Base-by-base conservation (phyloP, 164 flowering plant species). In the Brasenia schreberi region DNA sequence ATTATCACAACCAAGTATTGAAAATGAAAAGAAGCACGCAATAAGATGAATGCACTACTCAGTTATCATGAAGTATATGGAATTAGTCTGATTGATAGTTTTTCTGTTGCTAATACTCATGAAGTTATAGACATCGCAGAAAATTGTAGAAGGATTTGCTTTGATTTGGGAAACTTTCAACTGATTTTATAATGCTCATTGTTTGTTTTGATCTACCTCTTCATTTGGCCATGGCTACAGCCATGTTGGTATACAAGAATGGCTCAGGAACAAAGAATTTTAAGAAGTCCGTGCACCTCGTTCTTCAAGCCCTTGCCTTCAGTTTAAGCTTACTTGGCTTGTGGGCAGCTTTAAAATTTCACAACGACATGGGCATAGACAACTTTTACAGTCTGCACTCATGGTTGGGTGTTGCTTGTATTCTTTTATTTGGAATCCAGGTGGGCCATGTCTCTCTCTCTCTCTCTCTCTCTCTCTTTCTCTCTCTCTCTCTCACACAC, bases 331-430 rank as follows among this genome's bases (percentile, higher is more conserved):
- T 80, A 19, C 74, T 95, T 68, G 99, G 97, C 52, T 68, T 89
- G 16, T 92, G 96, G 97, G 96, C 94, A 76, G 97, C 94, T 60
- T 43, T 79, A 71, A 95, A 92, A 74, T 89, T 88, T 72, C 99
- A 95, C 78, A 86, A 79, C 67, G 99, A 95, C 6, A 95, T 84
- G 75, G 99, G 99, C 67, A 86, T 95, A 60, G 97, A 92, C 69
- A 92, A 95, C 70, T 95, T 95, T 79, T 95, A 95, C 83, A 95
- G 97, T 69, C 80, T 95, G 65, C 99, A 95, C 79, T 95, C 99
- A 42, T 95, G 99, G 99, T 78, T 94, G 73, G 99, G 99, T 65
- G 79, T 94, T 19, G 87, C 88, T 43, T 94, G 92, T 74, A 71
- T 91, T 7, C 67, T 82, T 67, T 74, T 94, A 23, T 94, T 94